Percentiles rank a stretch among this genome's conserved stretches.
Evolutionary conservation across 192 early-diverging fungal species (phyloP).

Genomic region (Gryganskiella cystojenkinii): DNA sequence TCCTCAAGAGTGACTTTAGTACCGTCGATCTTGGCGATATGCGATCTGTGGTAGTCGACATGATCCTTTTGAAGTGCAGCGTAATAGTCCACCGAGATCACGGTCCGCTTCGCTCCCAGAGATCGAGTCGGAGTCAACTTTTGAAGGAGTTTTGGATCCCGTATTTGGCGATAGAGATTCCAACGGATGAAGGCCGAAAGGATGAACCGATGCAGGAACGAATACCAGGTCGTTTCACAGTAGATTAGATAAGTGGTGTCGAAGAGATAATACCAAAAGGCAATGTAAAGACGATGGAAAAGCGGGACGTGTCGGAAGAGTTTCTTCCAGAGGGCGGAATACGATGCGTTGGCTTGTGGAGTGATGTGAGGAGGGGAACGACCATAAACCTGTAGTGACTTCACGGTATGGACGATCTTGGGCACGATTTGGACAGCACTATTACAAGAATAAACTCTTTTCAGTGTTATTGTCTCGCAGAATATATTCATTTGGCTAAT

Average conservation of each 20-base stretch:
- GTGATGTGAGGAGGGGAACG: conserved; percentile 2
- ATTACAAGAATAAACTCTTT: not conserved
- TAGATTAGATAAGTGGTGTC: conserved; percentile 5
- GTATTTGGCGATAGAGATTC: conserved; percentile 4
- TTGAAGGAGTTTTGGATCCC: not conserved
- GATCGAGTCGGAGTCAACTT: not conserved
- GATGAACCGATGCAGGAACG: conserved; percentile 1
- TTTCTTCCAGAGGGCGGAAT: conserved; percentile 2
- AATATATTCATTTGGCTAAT: too few relatives aligned
- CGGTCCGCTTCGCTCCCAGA: conserved; percentile 2
- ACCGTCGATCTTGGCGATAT: not conserved
- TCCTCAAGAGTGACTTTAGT: conserved; percentile 3
- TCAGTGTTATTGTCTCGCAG: too few relatives aligned
- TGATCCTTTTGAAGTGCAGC: not conserved
- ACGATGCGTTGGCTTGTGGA: not conserved
- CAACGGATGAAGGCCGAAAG: not conserved
- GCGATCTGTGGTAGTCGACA: conserved; percentile 8
- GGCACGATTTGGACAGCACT: conserved; percentile 16
- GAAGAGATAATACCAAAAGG: conserved; percentile 1
- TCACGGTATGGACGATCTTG: not conserved
- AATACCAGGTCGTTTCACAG: not conserved
- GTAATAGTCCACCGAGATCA: conserved; percentile 5
- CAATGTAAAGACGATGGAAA: not conserved
- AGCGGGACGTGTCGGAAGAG: not conserved
- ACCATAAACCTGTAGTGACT: conserved; percentile 3